Conservation (phyloP, 768 basidiomycete genomes). For the Kwoniella sp. region DNA sequence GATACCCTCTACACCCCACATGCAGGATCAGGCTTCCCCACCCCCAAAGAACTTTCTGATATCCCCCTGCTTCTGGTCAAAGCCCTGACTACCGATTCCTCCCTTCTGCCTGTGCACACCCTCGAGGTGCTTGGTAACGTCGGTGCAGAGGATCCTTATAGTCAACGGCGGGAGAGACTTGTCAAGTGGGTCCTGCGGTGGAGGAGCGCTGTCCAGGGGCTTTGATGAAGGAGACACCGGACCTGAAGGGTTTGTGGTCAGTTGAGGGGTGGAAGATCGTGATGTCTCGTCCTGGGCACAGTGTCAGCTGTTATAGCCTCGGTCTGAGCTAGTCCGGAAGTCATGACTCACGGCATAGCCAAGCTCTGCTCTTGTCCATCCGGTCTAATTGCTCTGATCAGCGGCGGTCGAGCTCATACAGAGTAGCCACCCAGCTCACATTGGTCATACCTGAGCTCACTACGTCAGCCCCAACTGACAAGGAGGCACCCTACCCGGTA, state of each 20-base stretch:
- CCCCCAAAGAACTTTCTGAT: slow-evolving; percentile 80
- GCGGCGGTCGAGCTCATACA: slow-evolving; percentile 44
- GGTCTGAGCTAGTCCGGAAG: background rate
- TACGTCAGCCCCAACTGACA: background rate
- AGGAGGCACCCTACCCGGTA: background rate
- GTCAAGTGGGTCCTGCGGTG: slow-evolving; percentile 16
- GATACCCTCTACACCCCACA: background rate
- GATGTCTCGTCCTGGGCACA: slow-evolving; percentile 24
- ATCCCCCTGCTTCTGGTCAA: slow-evolving; percentile 70
- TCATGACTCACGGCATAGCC: slow-evolving; percentile 35
- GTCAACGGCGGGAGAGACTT: slow-evolving; percentile 16
- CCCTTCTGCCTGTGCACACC: slow-evolving; percentile 63
- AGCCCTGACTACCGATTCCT: slow-evolving; percentile 65
- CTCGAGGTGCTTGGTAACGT: slow-evolving; percentile 50
- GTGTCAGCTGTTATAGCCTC: background rate
- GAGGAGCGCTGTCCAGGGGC: slow-evolving; percentile 13
- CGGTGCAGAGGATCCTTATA: slow-evolving; percentile 42
- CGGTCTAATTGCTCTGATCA: slow-evolving; percentile 33
- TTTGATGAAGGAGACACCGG: slow-evolving; percentile 31
- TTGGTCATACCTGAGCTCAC: slow-evolving; percentile 43
- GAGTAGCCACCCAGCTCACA: slow-evolving; percentile 30
- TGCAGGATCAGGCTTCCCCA: slow-evolving; percentile 48
- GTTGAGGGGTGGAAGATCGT: slow-evolving; percentile 4
- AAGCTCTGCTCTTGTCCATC: slow-evolving; percentile 46
- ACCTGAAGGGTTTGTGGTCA: slow-evolving; percentile 25